These are phyloP conservation scores for Talaromyces sp. DNA, from an alignment of 2,329 filamentous ascomycete species.

Conservation along the genomic window DNA sequence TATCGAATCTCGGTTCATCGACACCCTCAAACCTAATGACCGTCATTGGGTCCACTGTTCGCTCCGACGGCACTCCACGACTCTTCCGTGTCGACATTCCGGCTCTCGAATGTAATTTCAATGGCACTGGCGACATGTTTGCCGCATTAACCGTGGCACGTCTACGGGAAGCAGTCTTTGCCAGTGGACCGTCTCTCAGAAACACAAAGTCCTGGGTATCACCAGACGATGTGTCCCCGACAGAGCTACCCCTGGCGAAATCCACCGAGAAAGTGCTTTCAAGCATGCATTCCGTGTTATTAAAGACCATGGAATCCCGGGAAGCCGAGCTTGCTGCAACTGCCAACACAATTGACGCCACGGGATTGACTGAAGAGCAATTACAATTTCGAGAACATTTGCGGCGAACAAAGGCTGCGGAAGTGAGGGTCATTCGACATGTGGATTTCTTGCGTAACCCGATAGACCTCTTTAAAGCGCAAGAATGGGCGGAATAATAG, in stretches of 20 bases:
- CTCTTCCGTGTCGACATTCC: conserved; percentile 85
- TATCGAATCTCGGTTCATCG: conserved; percentile 47
- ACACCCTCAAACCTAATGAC: conserved; percentile 50
- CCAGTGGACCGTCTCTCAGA: conserved; percentile 41
- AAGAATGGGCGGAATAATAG: conserved; percentile 28
- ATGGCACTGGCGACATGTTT: conserved; percentile 97
- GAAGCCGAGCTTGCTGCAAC: conserved; percentile 54
- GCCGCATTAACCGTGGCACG: conserved; percentile 83
- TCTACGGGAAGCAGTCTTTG: conserved; percentile 72
- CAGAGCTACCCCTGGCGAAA: conserved; percentile 73
- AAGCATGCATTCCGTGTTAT: conserved; percentile 84
- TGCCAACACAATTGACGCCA: conserved; percentile 17
- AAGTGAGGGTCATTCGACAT: conserved; percentile 78
- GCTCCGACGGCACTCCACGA: conserved; percentile 61
- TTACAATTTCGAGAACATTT: conserved; percentile 58
- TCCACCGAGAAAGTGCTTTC: conserved; percentile 83
- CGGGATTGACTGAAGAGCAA: conserved; percentile 28
- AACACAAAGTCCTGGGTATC: conserved; percentile 66
- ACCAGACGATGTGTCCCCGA: conserved; percentile 62
- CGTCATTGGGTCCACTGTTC: conserved; percentile 71
- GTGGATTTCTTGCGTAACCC: conserved; percentile 63
- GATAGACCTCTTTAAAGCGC: conserved; percentile 57
- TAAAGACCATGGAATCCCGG: conserved; percentile 61
- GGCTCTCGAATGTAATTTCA: conserved; percentile 87
- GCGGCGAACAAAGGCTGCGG: conserved; percentile 74